Base-by-base conservation (phyloP, 306 rosid species). In the Lathyrus aphaca region DNA sequence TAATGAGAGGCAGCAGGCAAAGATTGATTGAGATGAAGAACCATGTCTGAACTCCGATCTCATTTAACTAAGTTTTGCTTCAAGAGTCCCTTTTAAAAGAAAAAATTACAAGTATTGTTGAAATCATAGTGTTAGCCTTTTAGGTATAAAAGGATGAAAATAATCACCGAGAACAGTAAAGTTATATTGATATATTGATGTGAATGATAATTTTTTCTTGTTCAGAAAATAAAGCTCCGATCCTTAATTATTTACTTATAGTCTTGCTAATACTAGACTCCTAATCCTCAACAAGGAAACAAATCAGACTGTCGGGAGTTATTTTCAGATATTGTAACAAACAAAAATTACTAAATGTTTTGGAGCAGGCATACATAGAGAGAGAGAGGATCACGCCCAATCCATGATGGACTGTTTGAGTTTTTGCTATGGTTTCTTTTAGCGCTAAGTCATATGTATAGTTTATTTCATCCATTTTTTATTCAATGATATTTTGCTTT, bases 401-500 rank as follows among this genome's bases (percentile, higher is more conserved):
- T 21, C 66, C 51, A 27, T 54, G 45, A 40, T 45, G 51, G 32
- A 58, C 43, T 14, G 25, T 45, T 68, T 67, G 42, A 58, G 17
- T 25, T 53, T 42, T 53, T 48, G 57, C 49, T 61, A 45, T 13
- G 43, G 43, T 71, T 66, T 61, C 60, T 42, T 67, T 67, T 69
- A 71, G 55, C 51, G 53, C 37, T 17, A 25, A 53, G 21, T 55
- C 19, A 42, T 80, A 42, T 80, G 45, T 46, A 46, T 80, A 53
- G 12, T 35, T 50, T 50, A 68, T 17, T 32, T 46, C 38, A 79
- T 68, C 67, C 46, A 39, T 68, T 45, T 72, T 14, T 62, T 66
- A 27, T 60, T 69, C 72, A 15, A 15, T 42, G 17, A 23, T 9
- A 66, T 78, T 30, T 64, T 29, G 57, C 14, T 55, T 67, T 75